Percentiles rank a stretch among this genome's conserved stretches.
phyloP scores from a whole-genome alignment of 78 protist genomes.

The Cavenderia fasciculata region DNA sequence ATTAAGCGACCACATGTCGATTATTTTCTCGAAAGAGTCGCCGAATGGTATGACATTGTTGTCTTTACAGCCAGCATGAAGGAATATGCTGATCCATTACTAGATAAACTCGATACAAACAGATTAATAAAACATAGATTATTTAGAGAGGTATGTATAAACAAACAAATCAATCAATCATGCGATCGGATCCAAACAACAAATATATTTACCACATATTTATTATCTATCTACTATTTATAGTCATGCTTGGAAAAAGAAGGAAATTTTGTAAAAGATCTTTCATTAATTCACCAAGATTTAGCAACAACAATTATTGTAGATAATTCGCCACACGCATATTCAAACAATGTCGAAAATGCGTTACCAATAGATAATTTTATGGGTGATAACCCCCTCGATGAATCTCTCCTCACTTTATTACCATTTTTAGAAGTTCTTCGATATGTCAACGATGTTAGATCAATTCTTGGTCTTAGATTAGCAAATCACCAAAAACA shows the following conservation, averaged over 20 bases:
- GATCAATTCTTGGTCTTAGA: slow-evolving; percentile 79
- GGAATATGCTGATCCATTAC: slow-evolving; percentile 87
- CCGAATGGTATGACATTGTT: slow-evolving; percentile 87
- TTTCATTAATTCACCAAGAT: slow-evolving; percentile 75
- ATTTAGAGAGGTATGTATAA: slow-evolving; percentile 41
- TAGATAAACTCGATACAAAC: slow-evolving; percentile 76
- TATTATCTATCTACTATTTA: neutral
- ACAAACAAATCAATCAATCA: neutral
- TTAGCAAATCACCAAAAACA: too few species aligned
- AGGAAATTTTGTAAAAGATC: slow-evolving; percentile 83
- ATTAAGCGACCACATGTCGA: slow-evolving; percentile 87
- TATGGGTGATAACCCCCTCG: slow-evolving; percentile 78
- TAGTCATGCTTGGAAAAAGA: slow-evolving; percentile 54
- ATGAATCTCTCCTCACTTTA: slow-evolving; percentile 77
- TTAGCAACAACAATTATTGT: slow-evolving; percentile 81
- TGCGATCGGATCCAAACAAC: neutral
- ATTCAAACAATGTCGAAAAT: slow-evolving; percentile 80
- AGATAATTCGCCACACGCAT: slow-evolving; percentile 87
- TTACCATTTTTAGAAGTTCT: slow-evolving; percentile 86
- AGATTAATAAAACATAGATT: slow-evolving; percentile 42
- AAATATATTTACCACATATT: neutral
- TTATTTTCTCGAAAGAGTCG: slow-evolving; percentile 75
- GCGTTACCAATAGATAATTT: slow-evolving; percentile 85
- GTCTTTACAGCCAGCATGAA: slow-evolving; percentile 88
- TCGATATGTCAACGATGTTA: slow-evolving; percentile 80